Percentiles rank a stretch among this genome's conserved stretches.
These are phyloP conservation scores for Cucumis sativus DNA, from an alignment of 306 rosid genomes.

Conservation along the genomic window DNA sequence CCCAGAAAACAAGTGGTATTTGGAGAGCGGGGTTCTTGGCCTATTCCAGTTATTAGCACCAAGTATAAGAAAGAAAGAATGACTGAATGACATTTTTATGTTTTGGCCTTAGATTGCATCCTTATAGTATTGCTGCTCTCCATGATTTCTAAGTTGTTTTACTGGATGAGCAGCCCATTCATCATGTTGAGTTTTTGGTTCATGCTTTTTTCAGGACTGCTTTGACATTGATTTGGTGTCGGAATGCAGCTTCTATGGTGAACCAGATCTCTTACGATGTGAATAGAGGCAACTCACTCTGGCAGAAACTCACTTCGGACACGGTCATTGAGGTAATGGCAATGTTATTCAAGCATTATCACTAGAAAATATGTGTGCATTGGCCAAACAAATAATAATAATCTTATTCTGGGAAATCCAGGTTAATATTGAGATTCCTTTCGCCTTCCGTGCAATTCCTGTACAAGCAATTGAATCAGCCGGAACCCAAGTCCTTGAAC, in stretches of 20 bases:
- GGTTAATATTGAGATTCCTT: slow-evolving; percentile 84
- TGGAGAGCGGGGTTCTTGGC: neutral
- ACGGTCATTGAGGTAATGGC: slow-evolving; percentile 65
- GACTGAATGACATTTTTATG: neutral
- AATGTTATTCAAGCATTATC: neutral
- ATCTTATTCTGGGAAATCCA: slow-evolving; percentile 27
- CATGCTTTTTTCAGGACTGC: slow-evolving; percentile 50
- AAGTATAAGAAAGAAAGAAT: neutral
- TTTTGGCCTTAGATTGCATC: neutral
- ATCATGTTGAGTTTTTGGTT: slow-evolving; percentile 41
- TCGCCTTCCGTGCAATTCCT: slow-evolving; percentile 64
- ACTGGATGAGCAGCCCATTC: slow-evolving; percentile 15
- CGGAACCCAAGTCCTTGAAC: slow-evolving; percentile 92
- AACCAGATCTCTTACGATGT: slow-evolving; percentile 69
- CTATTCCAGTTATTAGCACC: neutral
- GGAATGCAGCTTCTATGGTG: slow-evolving; percentile 94
- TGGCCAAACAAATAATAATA: neutral
- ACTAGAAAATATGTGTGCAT: neutral
- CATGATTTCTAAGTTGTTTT: slow-evolving; percentile 1
- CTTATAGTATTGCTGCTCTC: slow-evolving; percentile 7
- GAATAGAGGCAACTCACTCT: slow-evolving; percentile 21
- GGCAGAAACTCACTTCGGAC: slow-evolving; percentile 67
- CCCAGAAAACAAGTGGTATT: neutral
- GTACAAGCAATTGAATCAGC: slow-evolving; percentile 80
- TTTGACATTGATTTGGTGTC: slow-evolving; percentile 73